Evolutionary conservation across 768 basidiomycete genomes (phyloP).

Genomic region (Termitomyces sp.): DNA sequence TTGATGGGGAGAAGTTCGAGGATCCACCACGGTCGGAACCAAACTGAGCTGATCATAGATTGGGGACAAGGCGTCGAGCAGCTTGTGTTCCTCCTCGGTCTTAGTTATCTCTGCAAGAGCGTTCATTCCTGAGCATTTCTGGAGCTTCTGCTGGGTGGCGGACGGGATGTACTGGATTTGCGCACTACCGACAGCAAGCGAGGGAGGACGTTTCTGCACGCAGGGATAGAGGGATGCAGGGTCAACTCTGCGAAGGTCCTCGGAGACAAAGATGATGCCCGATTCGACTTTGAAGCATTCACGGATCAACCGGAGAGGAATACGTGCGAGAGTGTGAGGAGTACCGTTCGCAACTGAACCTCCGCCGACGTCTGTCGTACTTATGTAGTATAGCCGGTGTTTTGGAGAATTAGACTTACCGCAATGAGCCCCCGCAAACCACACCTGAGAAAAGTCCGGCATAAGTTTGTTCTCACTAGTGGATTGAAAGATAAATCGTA

Average conservation of each 20-base stretch:
- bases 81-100: constrained; percentile 61
- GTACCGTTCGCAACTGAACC: constrained; percentile 38
- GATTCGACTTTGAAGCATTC: constrained; percentile 60
- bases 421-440: constrained; percentile 43
- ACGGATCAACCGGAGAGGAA: constrained; percentile 62
- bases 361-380: constrained; percentile 25
- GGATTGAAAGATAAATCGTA: background rate
- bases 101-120: constrained; percentile 12
- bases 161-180: constrained; percentile 22
- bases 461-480: background rate
- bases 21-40: constrained; percentile 58
- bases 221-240: constrained; percentile 41
- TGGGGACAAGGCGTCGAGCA: constrained; percentile 53
- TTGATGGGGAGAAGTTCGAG: constrained; percentile 54
- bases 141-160: background rate
- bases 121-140: constrained; percentile 10
- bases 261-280: constrained; percentile 57
- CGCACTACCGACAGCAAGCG: constrained; percentile 21
- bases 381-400: background rate
- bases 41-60: constrained; percentile 57
- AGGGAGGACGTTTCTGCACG: constrained; percentile 34
- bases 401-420: constrained; percentile 15
- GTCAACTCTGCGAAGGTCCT: constrained; percentile 43
- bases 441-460: constrained; percentile 25
- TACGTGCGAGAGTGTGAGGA: constrained; percentile 45